Conservation (phyloP, 1,284 basidiomycete genomes). For the Leccinum holopus region DNA sequence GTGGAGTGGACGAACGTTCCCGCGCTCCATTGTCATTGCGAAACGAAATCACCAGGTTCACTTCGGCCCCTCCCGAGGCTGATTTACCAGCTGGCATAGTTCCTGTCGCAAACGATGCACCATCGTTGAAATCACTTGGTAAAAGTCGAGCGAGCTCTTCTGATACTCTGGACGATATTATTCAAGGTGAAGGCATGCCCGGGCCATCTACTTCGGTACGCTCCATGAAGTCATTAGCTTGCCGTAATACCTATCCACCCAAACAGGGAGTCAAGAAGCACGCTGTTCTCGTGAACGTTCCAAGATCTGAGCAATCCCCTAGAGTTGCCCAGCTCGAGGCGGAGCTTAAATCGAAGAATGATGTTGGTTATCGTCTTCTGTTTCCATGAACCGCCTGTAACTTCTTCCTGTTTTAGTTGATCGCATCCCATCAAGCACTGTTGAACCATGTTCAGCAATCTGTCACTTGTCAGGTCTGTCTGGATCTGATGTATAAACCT, state of each 20-base stretch:
- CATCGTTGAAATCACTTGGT: slow-evolving; percentile 5
- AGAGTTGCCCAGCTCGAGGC: slow-evolving; percentile 41
- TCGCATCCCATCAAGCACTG: slow-evolving; percentile 50
- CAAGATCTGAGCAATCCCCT: not conserved
- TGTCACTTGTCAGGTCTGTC: slow-evolving; percentile 71
- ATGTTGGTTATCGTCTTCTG: slow-evolving; percentile 32
- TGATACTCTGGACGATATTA: not conserved
- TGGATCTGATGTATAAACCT: slow-evolving; percentile 67
- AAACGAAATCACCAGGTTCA: slow-evolving; percentile 31
- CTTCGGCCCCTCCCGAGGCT: slow-evolving; percentile 20
- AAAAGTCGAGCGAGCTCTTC: not conserved
- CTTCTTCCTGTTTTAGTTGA: slow-evolving; percentile 34
- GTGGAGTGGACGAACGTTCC: slow-evolving; percentile 10
- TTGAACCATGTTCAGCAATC: slow-evolving; percentile 55
- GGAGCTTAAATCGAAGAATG: slow-evolving; percentile 42
- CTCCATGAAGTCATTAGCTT: not conserved
- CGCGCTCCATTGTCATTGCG: slow-evolving; percentile 24
- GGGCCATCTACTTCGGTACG: slow-evolving; percentile 19
- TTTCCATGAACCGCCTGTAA: slow-evolving; percentile 3
- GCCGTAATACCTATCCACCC: slow-evolving; percentile 10
- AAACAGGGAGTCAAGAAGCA: slow-evolving; percentile 11
- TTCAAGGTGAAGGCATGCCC: slow-evolving; percentile 1
- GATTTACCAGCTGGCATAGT: slow-evolving; percentile 3
- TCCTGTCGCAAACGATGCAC: not conserved
- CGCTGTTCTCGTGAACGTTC: not conserved